Conservation (phyloP, 2,329 filamentous ascomycete genomes). For the Fusarium anthophilum region DNA sequence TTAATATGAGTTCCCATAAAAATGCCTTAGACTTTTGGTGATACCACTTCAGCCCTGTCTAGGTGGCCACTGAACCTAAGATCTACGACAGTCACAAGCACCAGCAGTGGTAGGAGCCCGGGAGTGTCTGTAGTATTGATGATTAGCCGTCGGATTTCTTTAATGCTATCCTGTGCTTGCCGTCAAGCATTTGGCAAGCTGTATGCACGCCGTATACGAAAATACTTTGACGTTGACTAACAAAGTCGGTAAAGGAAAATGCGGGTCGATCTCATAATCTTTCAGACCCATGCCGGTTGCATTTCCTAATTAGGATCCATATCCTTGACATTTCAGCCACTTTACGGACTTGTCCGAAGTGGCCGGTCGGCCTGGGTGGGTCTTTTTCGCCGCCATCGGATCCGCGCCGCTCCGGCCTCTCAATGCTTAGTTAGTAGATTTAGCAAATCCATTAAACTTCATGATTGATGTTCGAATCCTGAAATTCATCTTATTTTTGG, state of each 20-base stretch:
- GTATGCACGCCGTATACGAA: not conserved
- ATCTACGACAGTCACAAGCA: not conserved
- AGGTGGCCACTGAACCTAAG: not conserved
- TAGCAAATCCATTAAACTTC: not conserved
- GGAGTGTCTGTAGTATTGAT: not conserved
- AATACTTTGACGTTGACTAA: conserved; percentile 4
- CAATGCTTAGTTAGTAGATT: not conserved
- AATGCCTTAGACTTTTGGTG: not conserved
- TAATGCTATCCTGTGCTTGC: not conserved
- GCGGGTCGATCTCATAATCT: not conserved
- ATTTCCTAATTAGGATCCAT: conserved; percentile 18
- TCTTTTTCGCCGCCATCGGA: conserved; percentile 14
- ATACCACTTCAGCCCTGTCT: not conserved
- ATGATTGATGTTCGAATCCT: conserved; percentile 1
- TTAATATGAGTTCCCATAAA: not conserved
- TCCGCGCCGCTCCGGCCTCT: conserved; percentile 32
- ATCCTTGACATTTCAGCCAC: no score
- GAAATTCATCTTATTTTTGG: conserved; percentile 29
- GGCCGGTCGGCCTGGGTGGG: conserved; percentile 25
- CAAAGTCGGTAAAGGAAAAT: conserved; percentile 11
- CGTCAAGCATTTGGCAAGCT: not conserved
- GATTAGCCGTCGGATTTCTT: not conserved
- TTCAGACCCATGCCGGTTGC: not conserved
- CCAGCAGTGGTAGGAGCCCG: not conserved
- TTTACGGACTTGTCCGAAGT: conserved; percentile 19